phyloP scores from a whole-genome alignment of 768 basidiomycete genomes.

The Naematelia encephala region DNA sequence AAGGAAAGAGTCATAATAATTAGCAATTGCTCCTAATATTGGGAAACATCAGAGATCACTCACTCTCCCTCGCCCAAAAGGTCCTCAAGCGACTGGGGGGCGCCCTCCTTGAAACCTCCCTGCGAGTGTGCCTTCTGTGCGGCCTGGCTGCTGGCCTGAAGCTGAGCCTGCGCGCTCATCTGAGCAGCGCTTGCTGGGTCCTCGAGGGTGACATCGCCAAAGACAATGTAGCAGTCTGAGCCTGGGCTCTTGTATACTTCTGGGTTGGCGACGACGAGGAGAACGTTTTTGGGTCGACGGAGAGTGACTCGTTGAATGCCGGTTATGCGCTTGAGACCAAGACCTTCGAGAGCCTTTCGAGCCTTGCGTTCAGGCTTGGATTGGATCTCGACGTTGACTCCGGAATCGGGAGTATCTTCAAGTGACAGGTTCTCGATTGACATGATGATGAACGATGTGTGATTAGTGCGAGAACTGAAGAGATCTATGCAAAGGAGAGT shows the following conservation, averaged over 20 bases:
- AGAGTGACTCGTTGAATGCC: constrained; percentile 93
- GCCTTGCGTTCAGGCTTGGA: constrained; percentile 93
- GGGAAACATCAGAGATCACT: constrained; percentile 25
- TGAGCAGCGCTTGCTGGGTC: constrained; percentile 46
- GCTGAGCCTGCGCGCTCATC: constrained; percentile 65
- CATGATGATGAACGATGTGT: constrained; percentile 48
- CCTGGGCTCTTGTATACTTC: constrained; percentile 98
- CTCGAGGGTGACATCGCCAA: constrained; percentile 70
- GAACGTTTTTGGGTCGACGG: constrained; percentile 89
- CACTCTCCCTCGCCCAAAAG: constrained; percentile 43
- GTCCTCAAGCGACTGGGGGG: constrained; percentile 62
- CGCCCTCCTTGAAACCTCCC: constrained; percentile 61
- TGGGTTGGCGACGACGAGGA: constrained; percentile 87
- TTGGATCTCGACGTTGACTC: constrained; percentile 72
- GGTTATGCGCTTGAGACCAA: constrained; percentile 89
- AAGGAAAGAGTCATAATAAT: neutral
- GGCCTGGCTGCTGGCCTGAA: constrained; percentile 55
- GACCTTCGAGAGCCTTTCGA: constrained; percentile 74
- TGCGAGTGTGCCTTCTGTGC: constrained; percentile 55
- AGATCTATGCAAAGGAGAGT: neutral
- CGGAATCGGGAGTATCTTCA: constrained; percentile 63
- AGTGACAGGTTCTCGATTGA: constrained; percentile 55
- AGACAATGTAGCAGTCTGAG: constrained; percentile 98
- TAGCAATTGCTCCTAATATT: too few species aligned
- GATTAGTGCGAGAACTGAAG: neutral